These are phyloP conservation scores for Diplodia mutila DNA, from an alignment of 2,329 filamentous ascomycete species.

Conservation along the genomic window DNA sequence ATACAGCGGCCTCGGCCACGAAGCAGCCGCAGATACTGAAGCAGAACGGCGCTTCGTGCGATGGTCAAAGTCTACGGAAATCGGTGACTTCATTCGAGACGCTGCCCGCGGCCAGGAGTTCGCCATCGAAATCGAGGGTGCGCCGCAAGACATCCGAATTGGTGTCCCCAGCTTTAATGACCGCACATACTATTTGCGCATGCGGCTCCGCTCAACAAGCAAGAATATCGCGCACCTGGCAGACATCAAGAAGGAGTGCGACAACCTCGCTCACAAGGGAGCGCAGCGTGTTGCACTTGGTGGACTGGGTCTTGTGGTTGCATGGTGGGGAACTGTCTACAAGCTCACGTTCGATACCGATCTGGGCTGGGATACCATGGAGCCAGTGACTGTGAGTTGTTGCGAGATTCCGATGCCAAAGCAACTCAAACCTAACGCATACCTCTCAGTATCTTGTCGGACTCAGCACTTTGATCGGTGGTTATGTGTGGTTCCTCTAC, in stretches of 20 bases:
- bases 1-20: slow-evolving; percentile 71
- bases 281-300: slow-evolving; percentile 80
- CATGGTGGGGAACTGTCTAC: slow-evolving; percentile 85
- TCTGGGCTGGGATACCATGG: slow-evolving; percentile 87
- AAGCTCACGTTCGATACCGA: slow-evolving; percentile 69
- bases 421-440: not conserved
- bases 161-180: slow-evolving; percentile 87
- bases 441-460: slow-evolving; percentile 70
- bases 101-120: slow-evolving; percentile 85
- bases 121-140: slow-evolving; percentile 78
- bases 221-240: slow-evolving; percentile 70
- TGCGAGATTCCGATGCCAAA: not conserved
- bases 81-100: slow-evolving; percentile 92
- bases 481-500: slow-evolving; percentile 92
- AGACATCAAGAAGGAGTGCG: slow-evolving; percentile 79
- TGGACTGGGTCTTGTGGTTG: slow-evolving; percentile 72
- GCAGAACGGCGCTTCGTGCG: slow-evolving; percentile 72
- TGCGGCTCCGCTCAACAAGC: slow-evolving; percentile 73
- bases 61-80: slow-evolving; percentile 86
- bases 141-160: slow-evolving; percentile 69
- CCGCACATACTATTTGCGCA: slow-evolving; percentile 84
- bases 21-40: slow-evolving; percentile 48
- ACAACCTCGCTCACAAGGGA: slow-evolving; percentile 72
- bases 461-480: slow-evolving; percentile 82
- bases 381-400: slow-evolving; percentile 69